phyloP scores from a whole-genome alignment of 1,284 basidiomycete species.

The Trametes hirsuta region DNA sequence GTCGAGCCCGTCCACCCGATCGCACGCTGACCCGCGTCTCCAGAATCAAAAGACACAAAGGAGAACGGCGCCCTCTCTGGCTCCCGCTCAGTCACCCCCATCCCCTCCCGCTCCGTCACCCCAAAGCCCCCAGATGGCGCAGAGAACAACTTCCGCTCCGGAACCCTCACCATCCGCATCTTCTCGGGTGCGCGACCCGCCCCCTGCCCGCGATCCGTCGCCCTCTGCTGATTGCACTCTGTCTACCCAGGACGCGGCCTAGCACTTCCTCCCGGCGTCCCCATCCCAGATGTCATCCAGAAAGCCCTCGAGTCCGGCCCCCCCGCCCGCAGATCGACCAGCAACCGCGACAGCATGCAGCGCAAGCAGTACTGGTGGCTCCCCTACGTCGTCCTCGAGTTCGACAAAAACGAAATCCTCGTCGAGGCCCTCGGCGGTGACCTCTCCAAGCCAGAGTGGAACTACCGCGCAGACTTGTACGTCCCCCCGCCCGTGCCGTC shows the following conservation, averaged over 20 bases:
- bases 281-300: constrained; percentile 86
- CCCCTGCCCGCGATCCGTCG: not conserved
- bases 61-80: constrained; percentile 52
- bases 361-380: constrained; percentile 95
- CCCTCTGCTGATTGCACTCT: not conserved
- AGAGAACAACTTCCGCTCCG: constrained; percentile 65
- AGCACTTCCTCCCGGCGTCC: constrained; percentile 70
- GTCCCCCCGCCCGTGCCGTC: constrained; percentile 33
- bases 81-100: constrained; percentile 76
- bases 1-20: not conserved
- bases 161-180: constrained; percentile 86
- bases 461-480: constrained; percentile 95
- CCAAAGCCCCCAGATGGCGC: constrained; percentile 60
- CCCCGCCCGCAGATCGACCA: constrained; percentile 55
- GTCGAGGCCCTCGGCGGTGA: constrained; percentile 96
- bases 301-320: constrained; percentile 70
- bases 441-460: constrained; percentile 85
- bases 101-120: constrained; percentile 71
- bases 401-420: constrained; percentile 99
- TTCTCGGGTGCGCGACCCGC: constrained; percentile 67
- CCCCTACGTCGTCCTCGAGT: constrained; percentile 96
- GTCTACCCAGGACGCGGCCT: constrained; percentile 66
- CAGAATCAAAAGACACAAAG: constrained; percentile 68
- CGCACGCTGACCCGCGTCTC: constrained; percentile 6
- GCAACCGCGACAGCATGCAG: constrained; percentile 86